These are phyloP conservation scores for Cadophora gregata DNA, from an alignment of 2,329 filamentous ascomycete genomes.

Conservation along the genomic window DNA sequence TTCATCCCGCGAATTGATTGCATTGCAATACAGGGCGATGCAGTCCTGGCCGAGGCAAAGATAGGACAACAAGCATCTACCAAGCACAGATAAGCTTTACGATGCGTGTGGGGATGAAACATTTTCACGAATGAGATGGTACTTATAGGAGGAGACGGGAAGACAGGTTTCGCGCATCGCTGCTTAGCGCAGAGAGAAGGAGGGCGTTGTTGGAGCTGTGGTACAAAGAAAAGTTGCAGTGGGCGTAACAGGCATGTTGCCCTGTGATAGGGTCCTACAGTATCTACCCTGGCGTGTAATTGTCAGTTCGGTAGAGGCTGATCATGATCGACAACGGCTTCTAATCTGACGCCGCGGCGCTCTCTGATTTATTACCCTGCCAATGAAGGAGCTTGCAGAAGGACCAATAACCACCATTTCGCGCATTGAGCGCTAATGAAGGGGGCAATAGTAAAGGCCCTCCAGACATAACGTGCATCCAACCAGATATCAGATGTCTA, in stretches of 20 bases:
- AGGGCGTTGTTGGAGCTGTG: constrained; percentile 1
- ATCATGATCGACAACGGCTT: constrained; percentile 3
- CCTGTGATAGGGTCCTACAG: constrained; percentile 6
- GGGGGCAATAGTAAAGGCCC: not conserved
- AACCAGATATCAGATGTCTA: not conserved
- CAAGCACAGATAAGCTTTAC: constrained; percentile 20
- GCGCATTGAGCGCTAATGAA: too few relatives aligned
- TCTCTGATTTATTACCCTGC: not conserved
- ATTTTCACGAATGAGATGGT: not conserved
- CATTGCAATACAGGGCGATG: not conserved
- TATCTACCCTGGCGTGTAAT: not conserved
- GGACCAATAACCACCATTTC: not conserved
- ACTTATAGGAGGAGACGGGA: not conserved
- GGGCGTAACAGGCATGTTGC: not conserved
- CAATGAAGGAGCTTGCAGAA: constrained; percentile 7
- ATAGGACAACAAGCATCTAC: constrained; percentile 18
- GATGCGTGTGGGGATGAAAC: constrained; percentile 2
- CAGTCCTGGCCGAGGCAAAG: constrained; percentile 8
- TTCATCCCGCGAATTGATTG: constrained; percentile 6
- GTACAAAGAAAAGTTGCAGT: constrained; percentile 3
- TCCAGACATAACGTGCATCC: constrained; percentile 1
- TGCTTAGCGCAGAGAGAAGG: constrained; percentile 15
- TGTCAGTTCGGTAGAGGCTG: not conserved
- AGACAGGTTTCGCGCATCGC: not conserved
- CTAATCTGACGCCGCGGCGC: not conserved